Evolutionary conservation across 1,284 basidiomycete genomes (phyloP), one percentile per base, ranked within the genome.

Genomic region (Pseudozyma hubeiensis): DNA sequence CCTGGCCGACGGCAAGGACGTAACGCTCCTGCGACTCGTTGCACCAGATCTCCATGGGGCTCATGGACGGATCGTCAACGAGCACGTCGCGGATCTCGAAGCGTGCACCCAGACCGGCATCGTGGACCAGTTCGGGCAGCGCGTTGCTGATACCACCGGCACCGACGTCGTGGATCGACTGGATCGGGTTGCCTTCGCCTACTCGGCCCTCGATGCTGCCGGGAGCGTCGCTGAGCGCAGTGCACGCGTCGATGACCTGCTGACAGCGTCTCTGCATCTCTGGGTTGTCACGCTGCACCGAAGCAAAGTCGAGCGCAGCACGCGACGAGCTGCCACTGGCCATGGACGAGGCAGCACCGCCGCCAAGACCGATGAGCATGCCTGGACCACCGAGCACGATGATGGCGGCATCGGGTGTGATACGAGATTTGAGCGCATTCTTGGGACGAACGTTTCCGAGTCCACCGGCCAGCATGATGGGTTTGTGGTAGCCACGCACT

Each of bases 31-130:
- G 96, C 74, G 91, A 93, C 86, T 99, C 97, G 86, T 99, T 99
- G 85, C 97, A 99, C 96, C 96, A 99, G 67, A 99, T 98, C 87
- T 98, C 96, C 94, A 99, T 97, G 0, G 96, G 97, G 9, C 93
- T 95, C 93, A 99, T 94, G 48, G 91, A 91, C 34, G 89, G 88
- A 85, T 99, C 97, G 40, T 94, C 96, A 47, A 97, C 90, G 30
- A 93, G 89, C 8, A 99, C 90, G 77, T 98, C 92, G 17, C 96
- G 88, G 79, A 99, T 94, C 87, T 99, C 96, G 82, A 98, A 95
- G n/a, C 85, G 88, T 3, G 93, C 97, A 31, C 97, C 97, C 8
- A 97, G 88, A 40, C 88, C 90, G 4, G 93, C 92, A 85, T 99
- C 96, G 84, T 98, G 95, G 2, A 99, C 97, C 29, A 99, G 87